A percentile compares a stretch with the other conserved stretches of the same genome.
phyloP scores from a whole-genome alignment of 768 basidiomycete species.

The Agaricus blazei region DNA sequence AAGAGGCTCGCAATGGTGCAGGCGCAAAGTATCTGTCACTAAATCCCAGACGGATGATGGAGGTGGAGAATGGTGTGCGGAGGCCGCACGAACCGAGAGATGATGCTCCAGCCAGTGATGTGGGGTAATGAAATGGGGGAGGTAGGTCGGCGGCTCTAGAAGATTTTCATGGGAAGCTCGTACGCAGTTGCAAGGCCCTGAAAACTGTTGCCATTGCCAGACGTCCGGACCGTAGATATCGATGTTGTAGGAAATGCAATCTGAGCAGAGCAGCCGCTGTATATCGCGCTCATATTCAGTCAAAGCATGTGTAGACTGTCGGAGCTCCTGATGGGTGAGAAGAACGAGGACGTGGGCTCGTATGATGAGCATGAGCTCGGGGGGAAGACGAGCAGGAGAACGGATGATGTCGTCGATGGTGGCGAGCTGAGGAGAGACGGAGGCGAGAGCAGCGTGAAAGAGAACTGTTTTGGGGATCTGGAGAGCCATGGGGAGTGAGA shows the following conservation, averaged over 20 bases:
- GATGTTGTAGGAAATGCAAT: constrained; percentile 46
- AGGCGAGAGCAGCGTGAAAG: constrained; percentile 48
- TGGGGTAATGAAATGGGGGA: constrained; percentile 30
- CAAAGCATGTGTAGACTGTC: constrained; percentile 37
- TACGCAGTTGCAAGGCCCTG: constrained; percentile 43
- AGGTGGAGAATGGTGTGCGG: constrained; percentile 19
- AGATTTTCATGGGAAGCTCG: constrained; percentile 11
- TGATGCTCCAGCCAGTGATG: constrained; percentile 42
- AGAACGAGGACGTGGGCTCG: constrained; percentile 40
- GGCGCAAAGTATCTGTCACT: constrained; percentile 33
- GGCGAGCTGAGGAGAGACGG: constrained; percentile 39
- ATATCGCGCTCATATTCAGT: constrained; percentile 33
- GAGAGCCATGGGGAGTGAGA: constrained; percentile 11
- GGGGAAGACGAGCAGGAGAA: constrained; percentile 28
- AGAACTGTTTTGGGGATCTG: constrained; percentile 24
- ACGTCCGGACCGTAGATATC: constrained; percentile 50
- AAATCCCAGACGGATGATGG: constrained; percentile 36
- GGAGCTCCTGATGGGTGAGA: constrained; percentile 36
- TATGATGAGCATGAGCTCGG: constrained; percentile 49
- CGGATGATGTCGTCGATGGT: constrained; percentile 36
- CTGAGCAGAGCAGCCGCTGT: constrained; percentile 38
- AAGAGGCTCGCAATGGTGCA: constrained; percentile 37
- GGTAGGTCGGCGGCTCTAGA: constrained; percentile 9
- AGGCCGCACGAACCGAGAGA: constrained; percentile 31
- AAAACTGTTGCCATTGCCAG: constrained; percentile 50